Base-by-base conservation (phyloP, 768 basidiomycete genomes). In the Lentinula aciculospora region DNA sequence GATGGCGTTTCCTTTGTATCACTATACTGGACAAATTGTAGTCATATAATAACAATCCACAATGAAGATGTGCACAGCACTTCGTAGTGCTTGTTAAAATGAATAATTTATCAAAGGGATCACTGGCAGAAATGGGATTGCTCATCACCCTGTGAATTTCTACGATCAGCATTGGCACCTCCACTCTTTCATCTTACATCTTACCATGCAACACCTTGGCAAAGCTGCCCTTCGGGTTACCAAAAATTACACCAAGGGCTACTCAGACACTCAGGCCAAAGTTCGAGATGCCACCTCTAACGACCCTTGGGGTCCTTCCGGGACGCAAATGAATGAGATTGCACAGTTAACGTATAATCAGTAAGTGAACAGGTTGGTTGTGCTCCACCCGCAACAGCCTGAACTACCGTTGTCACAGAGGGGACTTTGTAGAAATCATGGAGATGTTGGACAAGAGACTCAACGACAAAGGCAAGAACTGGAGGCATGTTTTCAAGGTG, bases 391-490 rank as follows among this genome's bases (percentile, higher is more conserved):
- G 53, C 39, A 29, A 29, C 28, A 17, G 13, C n/a, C 31, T 29
- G 21, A 37, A 23, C 45, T 37, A 21, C 34, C 32, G 17, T 36
- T 31, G 44, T 48, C 17, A n/a, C 57, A 82, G 94, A 73, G 89
- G 86, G 59, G 95, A 98, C 66, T 99, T 99, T 70, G 94, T 98
- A 12, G 97, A 99, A 75, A 92, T 99, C 67, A 98, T 99, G 94
- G 97, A 99, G 77, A 97, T 98, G 93, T 81, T 99, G 49, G 97
- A 98, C 74, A 98, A 99, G 74, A 86, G 97, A 53, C 76, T 99
- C 61, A 94, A 94, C 65, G 97, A 99, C 76, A 98, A 97, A 79
- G 97, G 97, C 36, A 98, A 98, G 84, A 98, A 98, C 66, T 99
- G 97, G 97, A 83, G 96, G 53, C 97, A 99, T 77, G 96, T 98